Evolutionary conservation across 208 protist species (phyloP).

Genomic region (Acanthamoeba castellanii): DNA sequence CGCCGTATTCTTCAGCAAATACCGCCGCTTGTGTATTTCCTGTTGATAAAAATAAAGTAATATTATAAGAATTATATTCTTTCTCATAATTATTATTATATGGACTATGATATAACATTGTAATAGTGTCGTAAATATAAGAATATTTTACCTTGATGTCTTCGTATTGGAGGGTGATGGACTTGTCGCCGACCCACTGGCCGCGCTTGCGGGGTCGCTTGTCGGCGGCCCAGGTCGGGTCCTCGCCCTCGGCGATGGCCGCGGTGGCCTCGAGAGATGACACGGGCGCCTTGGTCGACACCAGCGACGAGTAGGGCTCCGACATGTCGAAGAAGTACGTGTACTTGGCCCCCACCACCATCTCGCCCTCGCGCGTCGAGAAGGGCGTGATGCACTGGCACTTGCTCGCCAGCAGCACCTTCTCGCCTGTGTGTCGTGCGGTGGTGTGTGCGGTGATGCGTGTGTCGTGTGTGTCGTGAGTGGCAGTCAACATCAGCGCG

Average conservation of each 20-base stretch:
- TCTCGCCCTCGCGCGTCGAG: constrained; percentile 57
- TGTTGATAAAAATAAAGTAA: constrained; percentile 81
- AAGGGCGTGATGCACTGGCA: constrained; percentile 69
- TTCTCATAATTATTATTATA: no score
- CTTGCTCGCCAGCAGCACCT: constrained; percentile 18
- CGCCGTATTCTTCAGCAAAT: constrained; percentile 93
- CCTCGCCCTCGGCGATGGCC: constrained; percentile 14
- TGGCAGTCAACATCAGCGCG: no score
- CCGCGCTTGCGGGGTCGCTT: constrained; percentile 21
- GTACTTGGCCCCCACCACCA: constrained; percentile 16
- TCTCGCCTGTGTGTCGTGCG: neutral
- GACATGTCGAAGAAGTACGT: constrained; percentile 68
- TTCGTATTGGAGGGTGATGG: constrained; percentile 51
- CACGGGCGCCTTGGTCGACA: constrained; percentile 22
- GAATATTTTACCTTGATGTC: constrained; percentile 35
- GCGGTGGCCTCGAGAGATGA: neutral
- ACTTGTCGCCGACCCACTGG: constrained; percentile 33
- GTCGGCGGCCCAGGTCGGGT: neutral
- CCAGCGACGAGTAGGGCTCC: constrained; percentile 42
- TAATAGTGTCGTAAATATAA: no score
- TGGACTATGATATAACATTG: no score
- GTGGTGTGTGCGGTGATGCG: no score
- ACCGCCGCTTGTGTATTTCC: constrained; percentile 75
- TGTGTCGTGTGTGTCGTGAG: no score
- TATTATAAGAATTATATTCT: constrained; percentile 74